Percentiles rank a stretch among this genome's conserved stretches.
These are phyloP conservation scores for Silene vulgaris DNA, from an alignment of 179 eudicot genomes.

Conservation along the genomic window DNA sequence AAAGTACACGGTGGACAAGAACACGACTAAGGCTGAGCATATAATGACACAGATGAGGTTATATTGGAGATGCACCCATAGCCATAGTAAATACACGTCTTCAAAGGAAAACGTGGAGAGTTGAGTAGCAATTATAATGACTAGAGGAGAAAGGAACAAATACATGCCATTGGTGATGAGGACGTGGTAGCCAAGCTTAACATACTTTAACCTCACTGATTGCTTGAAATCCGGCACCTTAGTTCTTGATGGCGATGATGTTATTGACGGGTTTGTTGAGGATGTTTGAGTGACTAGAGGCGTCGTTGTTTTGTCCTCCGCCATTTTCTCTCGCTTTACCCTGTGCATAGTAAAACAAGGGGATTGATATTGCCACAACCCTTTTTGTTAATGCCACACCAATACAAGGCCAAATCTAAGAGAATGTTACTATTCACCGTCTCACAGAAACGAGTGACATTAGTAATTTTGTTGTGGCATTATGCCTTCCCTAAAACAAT, in stretches of 20 bases:
- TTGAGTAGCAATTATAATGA: constrained; percentile 33
- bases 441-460: too few species aligned
- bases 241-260: constrained; percentile 24
- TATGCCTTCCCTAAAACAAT: too few species aligned
- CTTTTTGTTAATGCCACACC: too few species aligned
- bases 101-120: constrained; percentile 34
- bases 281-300: constrained; percentile 9
- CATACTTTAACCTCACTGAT: constrained; percentile 42
- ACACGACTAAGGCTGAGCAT: constrained; percentile 43
- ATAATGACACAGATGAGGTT: constrained; percentile 38
- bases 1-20: constrained; percentile 39
- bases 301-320: constrained; percentile 27
- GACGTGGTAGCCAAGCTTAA: constrained; percentile 45
- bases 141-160: constrained; percentile 36
- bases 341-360: not conserved
- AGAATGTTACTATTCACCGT: too few species aligned
- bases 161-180: constrained; percentile 47
- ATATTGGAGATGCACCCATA: constrained; percentile 42
- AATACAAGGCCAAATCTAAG: too few species aligned
- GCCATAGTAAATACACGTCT: constrained; percentile 37
- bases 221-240: constrained; percentile 44
- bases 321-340: constrained; percentile 25
- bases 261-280: constrained; percentile 19
- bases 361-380: too few species aligned
- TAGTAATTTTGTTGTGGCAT: too few species aligned